A percentile compares a stretch with the other conserved stretches of the same genome.
Evolutionary conservation across 306 rosid species (phyloP).

Genomic region (Cicer bijugum): DNA sequence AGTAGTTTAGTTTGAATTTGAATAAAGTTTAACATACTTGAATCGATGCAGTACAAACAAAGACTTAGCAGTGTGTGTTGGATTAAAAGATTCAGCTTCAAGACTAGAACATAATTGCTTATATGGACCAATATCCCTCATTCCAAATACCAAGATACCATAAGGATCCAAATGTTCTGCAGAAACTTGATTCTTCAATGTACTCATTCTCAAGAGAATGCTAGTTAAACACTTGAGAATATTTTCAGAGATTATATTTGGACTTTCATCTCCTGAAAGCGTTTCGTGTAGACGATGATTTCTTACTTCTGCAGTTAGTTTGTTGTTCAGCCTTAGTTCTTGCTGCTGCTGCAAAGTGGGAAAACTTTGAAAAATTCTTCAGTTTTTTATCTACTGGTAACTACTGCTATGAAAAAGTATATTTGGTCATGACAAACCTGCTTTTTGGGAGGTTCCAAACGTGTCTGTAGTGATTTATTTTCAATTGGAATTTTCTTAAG

Average conservation of each 20-base stretch:
- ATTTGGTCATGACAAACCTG: slow-evolving; percentile 49
- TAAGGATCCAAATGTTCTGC: slow-evolving; percentile 68
- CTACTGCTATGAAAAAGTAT: slow-evolving; percentile 18
- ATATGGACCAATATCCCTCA: slow-evolving; percentile 75
- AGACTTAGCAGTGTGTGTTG: slow-evolving; percentile 68
- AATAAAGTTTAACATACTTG: slow-evolving; percentile 59
- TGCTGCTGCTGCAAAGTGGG: slow-evolving; percentile 52
- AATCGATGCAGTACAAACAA: slow-evolving; percentile 72
- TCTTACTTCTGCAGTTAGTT: slow-evolving; percentile 51
- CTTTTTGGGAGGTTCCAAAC: slow-evolving; percentile 51
- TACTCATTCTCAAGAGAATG: slow-evolving; percentile 74
- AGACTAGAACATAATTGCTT: slow-evolving; percentile 50
- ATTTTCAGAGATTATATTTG: slow-evolving; percentile 79
- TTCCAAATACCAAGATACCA: slow-evolving; percentile 65
- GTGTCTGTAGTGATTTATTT: slow-evolving; percentile 57
- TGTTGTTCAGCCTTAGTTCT: slow-evolving; percentile 49
- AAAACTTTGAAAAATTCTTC: slow-evolving; percentile 24
- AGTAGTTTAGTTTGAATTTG: slow-evolving; percentile 5
- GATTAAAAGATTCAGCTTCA: slow-evolving; percentile 70
- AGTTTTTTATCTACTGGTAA: neutral
- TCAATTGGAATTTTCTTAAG: slow-evolving; percentile 54
- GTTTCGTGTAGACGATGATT: slow-evolving; percentile 45
- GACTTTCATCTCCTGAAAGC: slow-evolving; percentile 56
- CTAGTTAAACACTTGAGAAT: slow-evolving; percentile 79
- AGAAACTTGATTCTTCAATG: slow-evolving; percentile 49